Base-by-base conservation (phyloP, 345 rosid species). In the Clausena lansium region DNA sequence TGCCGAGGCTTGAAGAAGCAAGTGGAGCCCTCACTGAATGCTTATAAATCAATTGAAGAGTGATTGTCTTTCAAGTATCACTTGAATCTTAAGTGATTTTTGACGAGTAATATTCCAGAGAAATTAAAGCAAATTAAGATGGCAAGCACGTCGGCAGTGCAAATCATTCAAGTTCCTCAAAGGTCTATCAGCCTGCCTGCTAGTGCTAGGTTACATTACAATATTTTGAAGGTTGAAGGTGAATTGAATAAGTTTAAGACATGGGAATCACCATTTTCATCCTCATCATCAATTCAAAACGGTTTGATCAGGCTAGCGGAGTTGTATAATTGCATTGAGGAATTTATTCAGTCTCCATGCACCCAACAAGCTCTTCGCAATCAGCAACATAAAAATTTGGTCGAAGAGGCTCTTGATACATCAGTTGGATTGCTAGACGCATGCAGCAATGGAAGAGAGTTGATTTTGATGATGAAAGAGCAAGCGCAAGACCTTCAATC, bases 111-210 rank as follows among this genome's bases (percentile, higher is more conserved):
- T 11, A 55, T 25, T 36, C 52, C 20, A 52, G 22, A 17, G 22
- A 52, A 52, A 52, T 15, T 38, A 39, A 8, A 11, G 59, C 19
- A 54, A 32, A 32, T 8, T 30, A 81, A 45, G 5, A 85, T 81
- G 81, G 81, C 77, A 22, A 17, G 54, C n/a, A 55, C 45, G 11
- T 66, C 54, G 68, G 62, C 67, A 13, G 45, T 6, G 41, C 55
- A 78, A 74, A 71, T 33, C 20, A 36, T 52, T 52, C 88, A 86
- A 32, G 70, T 73, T 67, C 88, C 85, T 32, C 69, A 66, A 39
- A 79, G 92, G 66, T 89, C 92, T 28, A 74, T 79, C 63, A 89
- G 92, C 80, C 78, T 89, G 87, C 92, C 90, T 8, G 76, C 87
- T 2, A 84, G 86, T 8, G 76, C 89, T 2, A 84, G 86, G 20